Percentiles rank a stretch among this genome's conserved stretches.
These are phyloP conservation scores for Boletus mariae DNA, from an alignment of 1,284 basidiomycete species.

Conservation along the genomic window DNA sequence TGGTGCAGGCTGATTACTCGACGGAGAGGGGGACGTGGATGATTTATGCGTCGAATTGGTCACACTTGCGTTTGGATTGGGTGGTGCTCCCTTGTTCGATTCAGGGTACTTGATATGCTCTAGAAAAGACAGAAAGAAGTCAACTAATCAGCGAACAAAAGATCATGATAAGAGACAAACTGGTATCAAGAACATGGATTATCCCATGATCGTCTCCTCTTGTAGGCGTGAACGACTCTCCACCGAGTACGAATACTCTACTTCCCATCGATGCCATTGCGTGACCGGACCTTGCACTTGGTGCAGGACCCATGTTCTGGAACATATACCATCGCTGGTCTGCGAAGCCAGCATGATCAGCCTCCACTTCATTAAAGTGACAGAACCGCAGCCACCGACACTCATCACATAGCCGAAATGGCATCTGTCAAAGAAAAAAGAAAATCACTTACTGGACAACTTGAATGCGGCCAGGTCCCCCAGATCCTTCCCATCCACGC, in stretches of 20 bases:
- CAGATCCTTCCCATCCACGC: slow-evolving; percentile 95
- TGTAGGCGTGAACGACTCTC: slow-evolving; percentile 79
- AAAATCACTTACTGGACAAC: slow-evolving; percentile 74
- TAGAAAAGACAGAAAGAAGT: slow-evolving; percentile 24
- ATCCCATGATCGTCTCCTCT: slow-evolving; percentile 80
- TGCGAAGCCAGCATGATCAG: slow-evolving; percentile 30
- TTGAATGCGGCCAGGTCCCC: slow-evolving; percentile 96
- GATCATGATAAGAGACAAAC: slow-evolving; percentile 46
- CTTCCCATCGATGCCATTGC: slow-evolving; percentile 90
- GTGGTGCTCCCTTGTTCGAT: slow-evolving; percentile 46
- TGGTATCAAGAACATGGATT: slow-evolving; percentile 91
- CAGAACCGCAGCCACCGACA: neutral
- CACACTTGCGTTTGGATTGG: slow-evolving; percentile 35
- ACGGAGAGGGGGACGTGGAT: slow-evolving; percentile 36
- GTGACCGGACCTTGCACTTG: slow-evolving; percentile 89
- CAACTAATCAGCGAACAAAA: neutral
- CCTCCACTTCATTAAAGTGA: neutral
- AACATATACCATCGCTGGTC: slow-evolving; percentile 97
- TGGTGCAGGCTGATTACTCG: slow-evolving; percentile 22
- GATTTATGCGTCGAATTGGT: slow-evolving; percentile 36
- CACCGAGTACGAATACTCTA: slow-evolving; percentile 90
- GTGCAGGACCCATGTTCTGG: slow-evolving; percentile 97
- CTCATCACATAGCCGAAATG: neutral
- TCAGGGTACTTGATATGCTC: slow-evolving; percentile 96
- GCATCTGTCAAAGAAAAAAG: neutral